Evolutionary conservation across 352 stramenopile genomes (phyloP), one percentile per base, ranked within the genome.

Genomic region (Chloridella minuta): DNA sequence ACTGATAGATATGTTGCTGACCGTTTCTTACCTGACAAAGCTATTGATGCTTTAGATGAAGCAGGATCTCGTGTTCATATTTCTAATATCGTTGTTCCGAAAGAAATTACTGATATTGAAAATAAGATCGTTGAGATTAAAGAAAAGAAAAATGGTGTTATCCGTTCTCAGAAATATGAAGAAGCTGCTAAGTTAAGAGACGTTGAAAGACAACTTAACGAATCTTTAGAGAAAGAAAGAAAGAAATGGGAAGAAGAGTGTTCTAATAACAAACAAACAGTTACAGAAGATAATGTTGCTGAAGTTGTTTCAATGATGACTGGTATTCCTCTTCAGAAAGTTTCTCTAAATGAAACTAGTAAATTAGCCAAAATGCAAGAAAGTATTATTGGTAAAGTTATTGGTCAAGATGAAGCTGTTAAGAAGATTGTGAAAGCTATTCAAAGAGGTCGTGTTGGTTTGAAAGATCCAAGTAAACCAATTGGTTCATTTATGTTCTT

Each of bases 401-500:
- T 66, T 10, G 40, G 40, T n/a, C 40, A 66, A n/a, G 40, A 66
- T 66, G 40, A 10, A 18, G 40, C 0, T 92, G 91, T 98, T 2
- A 88, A 93, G 28, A 91, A 93, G 0, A 94, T 98, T 0, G 92
- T 91, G 18, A 91, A 97, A 86, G 93, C 92, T 18, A 94, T 98
- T 49, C 88, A 97, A 10, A 91, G 94, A 23, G 95, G 93, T 0
- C 94, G 95, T 66, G 95, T 95, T n/a, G 95, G 95, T 10, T 89
- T 98, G 25, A 88, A 92, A 51, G 90, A 91, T 0, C 87, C 89
- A 28, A 92, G 92, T n/a, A 66, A 66, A 52, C 95, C 95, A 2
- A 96, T 93, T 3, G 94, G 93, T 23, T 95, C 91, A 18, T 98
- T 97, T 87, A 87, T 98, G n/a, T 98, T 98, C 88, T 87, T 97